Evolutionary conservation across 345 rosid species (phyloP).

Genomic region (Eucalyptus regnans): DNA sequence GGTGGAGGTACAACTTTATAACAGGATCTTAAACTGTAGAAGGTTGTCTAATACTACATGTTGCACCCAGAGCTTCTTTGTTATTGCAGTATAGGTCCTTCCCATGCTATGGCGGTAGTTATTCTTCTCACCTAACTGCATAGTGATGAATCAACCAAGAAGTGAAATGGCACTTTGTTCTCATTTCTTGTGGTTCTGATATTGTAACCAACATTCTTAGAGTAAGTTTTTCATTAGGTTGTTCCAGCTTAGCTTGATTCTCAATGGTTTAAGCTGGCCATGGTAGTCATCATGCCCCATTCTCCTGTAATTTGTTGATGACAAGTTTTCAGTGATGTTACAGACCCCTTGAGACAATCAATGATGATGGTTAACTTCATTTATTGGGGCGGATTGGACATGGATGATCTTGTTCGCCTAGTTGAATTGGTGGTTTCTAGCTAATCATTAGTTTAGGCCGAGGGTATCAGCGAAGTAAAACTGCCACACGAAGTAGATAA

Average conservation of each 20-base stretch:
- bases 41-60: neutral
- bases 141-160: neutral
- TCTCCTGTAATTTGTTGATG: neutral
- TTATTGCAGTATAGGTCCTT: neutral
- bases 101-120: neutral
- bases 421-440: neutral
- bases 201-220: neutral
- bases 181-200: neutral
- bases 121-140: neutral
- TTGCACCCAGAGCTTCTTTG: neutral
- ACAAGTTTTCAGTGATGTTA: neutral
- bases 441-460: neutral
- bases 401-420: neutral
- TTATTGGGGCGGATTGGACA: neutral
- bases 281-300: neutral
- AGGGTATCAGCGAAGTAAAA: neutral
- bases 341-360: neutral
- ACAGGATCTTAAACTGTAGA: neutral
- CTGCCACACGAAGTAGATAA: neutral
- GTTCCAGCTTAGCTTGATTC: neutral
- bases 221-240: neutral
- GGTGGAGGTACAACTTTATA: constrained; percentile 81
- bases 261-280: neutral
- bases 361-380: neutral
- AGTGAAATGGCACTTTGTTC: neutral